Conservation (phyloP, 225 moss, liverwort and hornwort species). For the Bryum argenteum region DNA sequence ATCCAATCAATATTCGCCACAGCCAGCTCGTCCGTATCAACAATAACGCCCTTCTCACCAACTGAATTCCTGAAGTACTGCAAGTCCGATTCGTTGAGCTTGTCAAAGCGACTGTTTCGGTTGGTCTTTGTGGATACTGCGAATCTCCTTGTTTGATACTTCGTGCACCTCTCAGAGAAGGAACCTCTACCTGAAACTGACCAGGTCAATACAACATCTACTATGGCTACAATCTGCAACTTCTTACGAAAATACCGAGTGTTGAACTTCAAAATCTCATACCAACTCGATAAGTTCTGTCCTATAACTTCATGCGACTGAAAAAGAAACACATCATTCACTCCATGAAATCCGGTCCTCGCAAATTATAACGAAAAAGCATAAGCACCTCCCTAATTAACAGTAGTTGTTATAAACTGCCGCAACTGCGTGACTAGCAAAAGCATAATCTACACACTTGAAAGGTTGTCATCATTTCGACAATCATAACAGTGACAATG, state of each 20-base stretch:
- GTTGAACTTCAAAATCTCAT: slow-evolving; percentile 14
- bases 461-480: slow-evolving; percentile 11
- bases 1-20: slow-evolving; percentile 96
- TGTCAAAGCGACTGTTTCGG: slow-evolving; percentile 60
- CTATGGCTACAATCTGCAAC: slow-evolving; percentile 31
- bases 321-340: slow-evolving; percentile 19
- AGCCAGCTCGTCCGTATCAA: slow-evolving; percentile 73
- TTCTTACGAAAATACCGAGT: slow-evolving; percentile 22
- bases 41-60: slow-evolving; percentile 74
- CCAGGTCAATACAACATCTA: slow-evolving; percentile 18
- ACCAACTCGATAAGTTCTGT: not conserved
- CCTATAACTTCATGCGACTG: slow-evolving; percentile 14
- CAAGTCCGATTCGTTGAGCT: slow-evolving; percentile 67
- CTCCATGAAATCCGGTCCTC: slow-evolving; percentile 13
- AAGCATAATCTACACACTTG: not conserved
- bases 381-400: not conserved
- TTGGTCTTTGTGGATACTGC: slow-evolving; percentile 40
- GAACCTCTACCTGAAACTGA: slow-evolving; percentile 18
- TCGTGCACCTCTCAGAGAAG: slow-evolving; percentile 30
- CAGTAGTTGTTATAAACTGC: not conserved
- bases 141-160: slow-evolving; percentile 36
- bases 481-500: slow-evolving; percentile 1
- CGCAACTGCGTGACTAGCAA: slow-evolving; percentile 5
- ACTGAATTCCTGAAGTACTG: slow-evolving; percentile 55
- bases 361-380: slow-evolving; percentile 10